Conservation (phyloP, 179 eudicot species). For the Camellia oleifera region DNA sequence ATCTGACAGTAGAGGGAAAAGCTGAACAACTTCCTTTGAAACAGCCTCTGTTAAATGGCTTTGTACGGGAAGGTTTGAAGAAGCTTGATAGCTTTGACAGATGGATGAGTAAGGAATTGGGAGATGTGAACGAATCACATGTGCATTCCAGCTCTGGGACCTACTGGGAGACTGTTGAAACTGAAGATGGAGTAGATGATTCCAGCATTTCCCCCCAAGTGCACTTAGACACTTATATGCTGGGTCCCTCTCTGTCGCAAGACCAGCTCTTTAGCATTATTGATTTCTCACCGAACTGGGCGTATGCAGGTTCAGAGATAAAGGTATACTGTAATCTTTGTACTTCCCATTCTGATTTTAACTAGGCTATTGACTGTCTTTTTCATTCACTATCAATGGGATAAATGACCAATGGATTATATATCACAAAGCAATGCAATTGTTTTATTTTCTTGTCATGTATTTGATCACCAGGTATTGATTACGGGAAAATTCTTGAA, state of each 20-base stretch:
- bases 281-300: conserved; percentile 79
- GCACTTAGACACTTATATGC: conserved; percentile 39
- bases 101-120: conserved; percentile 84
- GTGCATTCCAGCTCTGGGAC: conserved; percentile 40
- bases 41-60: conserved; percentile 40
- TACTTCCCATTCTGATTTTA: not conserved
- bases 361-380: not conserved
- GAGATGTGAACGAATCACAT: conserved; percentile 53
- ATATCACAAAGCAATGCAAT: not conserved
- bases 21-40: conserved; percentile 30
- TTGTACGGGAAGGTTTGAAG: conserved; percentile 42
- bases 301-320: conserved; percentile 59
- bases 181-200: conserved; percentile 44
- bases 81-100: conserved; percentile 79
- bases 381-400: not conserved
- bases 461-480: conserved; percentile 45
- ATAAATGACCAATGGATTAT: not conserved
- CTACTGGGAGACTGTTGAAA: conserved; percentile 61
- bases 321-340: conserved; percentile 44
- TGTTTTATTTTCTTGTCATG: not conserved
- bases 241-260: conserved; percentile 66
- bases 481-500: conserved; percentile 66
- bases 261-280: conserved; percentile 72
- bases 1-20: conserved; percentile 29
- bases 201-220: conserved; percentile 37